Evolutionary conservation across 345 rosid species (phyloP), one percentile per base, ranked within the genome.

Genomic region (Eucalyptus regnans): DNA sequence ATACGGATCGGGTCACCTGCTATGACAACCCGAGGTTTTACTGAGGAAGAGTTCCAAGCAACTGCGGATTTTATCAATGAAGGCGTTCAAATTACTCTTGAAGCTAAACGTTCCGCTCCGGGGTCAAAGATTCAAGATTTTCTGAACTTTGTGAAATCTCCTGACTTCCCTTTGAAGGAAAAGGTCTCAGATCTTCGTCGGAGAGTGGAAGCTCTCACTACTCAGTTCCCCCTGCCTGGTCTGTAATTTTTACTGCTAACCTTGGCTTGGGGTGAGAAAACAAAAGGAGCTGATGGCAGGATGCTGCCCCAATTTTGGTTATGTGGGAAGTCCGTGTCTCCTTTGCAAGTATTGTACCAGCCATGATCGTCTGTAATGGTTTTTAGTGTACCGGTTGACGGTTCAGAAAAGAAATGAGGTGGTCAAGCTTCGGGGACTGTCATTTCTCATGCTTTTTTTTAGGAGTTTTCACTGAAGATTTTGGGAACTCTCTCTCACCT

Each of bases 1-100:
- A 96, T 97, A 89, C 96, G 99, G 87, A 94, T 97, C 76, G 99
- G 98, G 87, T 89, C 99, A 2, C 99, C 99, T 29, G 99, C 99
- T 4, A 97, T 96, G 98, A 96, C 99, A 10, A 96, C 99, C 49
- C 95, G 98, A 90, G 97, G 99, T 86, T 93, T 97, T 62, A 91
- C 93, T 0, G 98, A 94, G 93, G 93, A 93, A 89, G 99, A 97
- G 87, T 97, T 97, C 89, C 76, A 87, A 86, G 95, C 94, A 60
- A 91, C 93, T 2, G 99, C 99, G 2, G 94, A 96, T 79, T 95
- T 95, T 50, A 96, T 96, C 84, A 96, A 97, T 12, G 98, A 96
- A 90, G 99, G 99, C 9, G 95, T 97, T 81, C 96, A 93, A 91
- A 92, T 96, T 90, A 90, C 97, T 9, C 90, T 93, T 1, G 98